phyloP scores from a whole-genome alignment of 2,329 filamentous ascomycete species.

The Alternaria solani region DNA sequence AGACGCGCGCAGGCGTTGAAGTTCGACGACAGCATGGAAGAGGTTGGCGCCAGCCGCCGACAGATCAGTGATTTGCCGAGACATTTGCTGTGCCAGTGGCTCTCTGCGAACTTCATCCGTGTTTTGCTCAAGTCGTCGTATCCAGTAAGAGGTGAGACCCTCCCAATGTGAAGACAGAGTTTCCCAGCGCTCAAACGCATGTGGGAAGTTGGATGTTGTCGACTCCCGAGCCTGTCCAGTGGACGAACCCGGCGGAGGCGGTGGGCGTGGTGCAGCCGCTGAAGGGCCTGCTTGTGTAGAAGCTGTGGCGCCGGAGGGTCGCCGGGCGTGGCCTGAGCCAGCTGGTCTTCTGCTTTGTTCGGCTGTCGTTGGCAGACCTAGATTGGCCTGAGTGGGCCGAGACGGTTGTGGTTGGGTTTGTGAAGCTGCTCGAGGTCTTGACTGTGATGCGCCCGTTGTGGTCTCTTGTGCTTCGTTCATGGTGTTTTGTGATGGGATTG shows the following conservation, averaged over 20 bases:
- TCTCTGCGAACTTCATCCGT: slow-evolving; percentile 83
- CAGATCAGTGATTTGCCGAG: slow-evolving; percentile 94
- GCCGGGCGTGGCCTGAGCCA: slow-evolving; percentile 41
- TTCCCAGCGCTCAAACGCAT: slow-evolving; percentile 98
- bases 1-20: slow-evolving; percentile 90
- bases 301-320: slow-evolving; percentile 40
- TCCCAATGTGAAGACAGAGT: slow-evolving; percentile 98
- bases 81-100: slow-evolving; percentile 85
- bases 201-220: slow-evolving; percentile 77
- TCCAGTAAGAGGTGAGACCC: slow-evolving; percentile 96
- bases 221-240: slow-evolving; percentile 45
- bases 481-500: slow-evolving; percentile 32
- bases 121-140: slow-evolving; percentile 89
- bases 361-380: slow-evolving; percentile 31
- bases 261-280: slow-evolving; percentile 34
- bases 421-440: slow-evolving; percentile 42
- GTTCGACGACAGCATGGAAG: slow-evolving; percentile 95
- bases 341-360: slow-evolving; percentile 43
- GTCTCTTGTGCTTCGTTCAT: slow-evolving; percentile 31
- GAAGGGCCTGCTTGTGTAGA: slow-evolving; percentile 45
- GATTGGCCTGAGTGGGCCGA: slow-evolving; percentile 38
- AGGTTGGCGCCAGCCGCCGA: slow-evolving; percentile 96
- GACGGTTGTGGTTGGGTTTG: slow-evolving; percentile 47
- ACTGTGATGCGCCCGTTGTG: slow-evolving; percentile 38
- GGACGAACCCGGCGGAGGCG: slow-evolving; percentile 35